phyloP scores from a whole-genome alignment of 2,329 filamentous ascomycete genomes.

The Aspergillus clavatus region DNA sequence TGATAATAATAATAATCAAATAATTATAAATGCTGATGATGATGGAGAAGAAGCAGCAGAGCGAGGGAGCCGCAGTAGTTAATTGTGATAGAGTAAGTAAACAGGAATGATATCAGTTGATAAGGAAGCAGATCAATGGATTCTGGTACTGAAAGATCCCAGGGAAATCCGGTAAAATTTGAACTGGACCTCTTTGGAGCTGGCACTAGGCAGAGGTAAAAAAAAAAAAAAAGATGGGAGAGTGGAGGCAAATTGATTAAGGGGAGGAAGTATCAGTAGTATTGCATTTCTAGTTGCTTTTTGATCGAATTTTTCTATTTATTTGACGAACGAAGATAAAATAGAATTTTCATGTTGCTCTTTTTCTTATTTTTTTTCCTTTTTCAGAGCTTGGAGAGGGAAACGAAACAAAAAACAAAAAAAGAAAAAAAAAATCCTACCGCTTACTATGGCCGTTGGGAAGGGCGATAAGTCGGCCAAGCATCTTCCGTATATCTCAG shows the following conservation, averaged over 20 bases:
- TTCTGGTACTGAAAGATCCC: too few relatives aligned
- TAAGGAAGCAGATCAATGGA: slow-evolving; percentile 10
- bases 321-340: too few relatives aligned
- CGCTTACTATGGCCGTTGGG: neutral
- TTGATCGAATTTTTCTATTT: slow-evolving; percentile 2
- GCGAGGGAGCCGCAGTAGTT: slow-evolving; percentile 3
- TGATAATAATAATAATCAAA: too few relatives aligned
- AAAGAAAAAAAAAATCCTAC: neutral
- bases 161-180: neutral
- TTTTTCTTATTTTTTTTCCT: slow-evolving; percentile 1
- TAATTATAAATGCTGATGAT: too few relatives aligned
- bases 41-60: too few relatives aligned
- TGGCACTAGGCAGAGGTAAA: too few relatives aligned
- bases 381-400: neutral
- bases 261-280: neutral
- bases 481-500: slow-evolving; percentile 4
- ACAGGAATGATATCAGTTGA: slow-evolving; percentile 7
- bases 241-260: neutral
- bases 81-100: slow-evolving; percentile 7
- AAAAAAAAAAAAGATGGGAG: too few relatives aligned
- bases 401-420: neutral
- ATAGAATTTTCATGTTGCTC: too few relatives aligned
- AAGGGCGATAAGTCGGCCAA: neutral
- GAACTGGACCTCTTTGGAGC: too few relatives aligned
- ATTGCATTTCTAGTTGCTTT: slow-evolving; percentile 1